Conservation (phyloP, 306 rosid genomes). For the Ormosia emarginata region DNA sequence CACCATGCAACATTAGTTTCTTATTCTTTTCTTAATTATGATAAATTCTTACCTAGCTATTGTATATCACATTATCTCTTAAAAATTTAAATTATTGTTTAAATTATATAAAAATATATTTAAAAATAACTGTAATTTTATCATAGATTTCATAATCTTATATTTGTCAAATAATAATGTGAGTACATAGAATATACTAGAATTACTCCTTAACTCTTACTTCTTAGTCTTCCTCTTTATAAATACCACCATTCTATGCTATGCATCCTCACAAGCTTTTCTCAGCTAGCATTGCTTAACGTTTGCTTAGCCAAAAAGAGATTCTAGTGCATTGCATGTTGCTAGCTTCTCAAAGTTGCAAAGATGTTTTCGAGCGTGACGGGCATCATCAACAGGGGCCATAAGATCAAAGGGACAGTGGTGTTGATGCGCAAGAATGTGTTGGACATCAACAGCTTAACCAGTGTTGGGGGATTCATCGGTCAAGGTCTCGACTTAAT, state of each 20-base stretch:
- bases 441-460: conserved; percentile 28
- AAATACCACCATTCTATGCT: not conserved
- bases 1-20: too few species aligned
- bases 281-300: not conserved
- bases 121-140: too few species aligned
- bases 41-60: too few species aligned
- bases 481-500: not conserved
- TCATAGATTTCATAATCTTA: too few species aligned
- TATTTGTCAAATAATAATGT: too few species aligned
- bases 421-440: conserved; percentile 38
- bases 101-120: too few species aligned
- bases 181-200: too few species aligned
- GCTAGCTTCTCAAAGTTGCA: not conserved
- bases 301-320: not conserved
- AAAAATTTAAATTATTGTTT: too few species aligned
- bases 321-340: not conserved
- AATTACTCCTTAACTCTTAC: too few species aligned
- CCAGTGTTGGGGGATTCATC: not conserved
- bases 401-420: conserved; percentile 32
- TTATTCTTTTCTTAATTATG: too few species aligned
- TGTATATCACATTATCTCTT: too few species aligned
- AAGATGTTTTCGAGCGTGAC: conserved; percentile 27
- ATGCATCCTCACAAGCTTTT: not conserved
- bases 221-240: not conserved
- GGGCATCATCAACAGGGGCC: not conserved